Evolutionary conservation across 2,329 filamentous ascomycete species (phyloP).

Genomic region (Penicillium sp.): DNA sequence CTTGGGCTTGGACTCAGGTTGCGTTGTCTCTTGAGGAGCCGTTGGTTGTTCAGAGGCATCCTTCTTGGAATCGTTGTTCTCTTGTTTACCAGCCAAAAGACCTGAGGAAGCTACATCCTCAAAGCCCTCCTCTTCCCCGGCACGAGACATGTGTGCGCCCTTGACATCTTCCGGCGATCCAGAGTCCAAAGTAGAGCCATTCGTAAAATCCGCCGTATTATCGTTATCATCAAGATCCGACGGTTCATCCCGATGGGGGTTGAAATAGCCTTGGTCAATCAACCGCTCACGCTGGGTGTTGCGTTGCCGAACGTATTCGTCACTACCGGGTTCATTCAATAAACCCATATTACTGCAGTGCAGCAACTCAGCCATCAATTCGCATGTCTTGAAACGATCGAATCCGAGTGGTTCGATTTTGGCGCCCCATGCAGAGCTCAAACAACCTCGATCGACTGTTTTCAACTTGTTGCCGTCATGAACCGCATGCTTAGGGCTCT

Average conservation of each 20-base stretch:
- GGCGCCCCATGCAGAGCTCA: conserved; percentile 82
- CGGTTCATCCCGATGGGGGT: conserved; percentile 41
- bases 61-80: conserved; percentile 43
- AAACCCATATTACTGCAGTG: conserved; percentile 99
- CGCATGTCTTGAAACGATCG: conserved; percentile 97
- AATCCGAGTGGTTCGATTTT: conserved; percentile 93
- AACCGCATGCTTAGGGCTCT: conserved; percentile 60
- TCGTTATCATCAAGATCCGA: conserved; percentile 54
- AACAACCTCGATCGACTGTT: conserved; percentile 63
- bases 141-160: conserved; percentile 70
- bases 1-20: conserved; percentile 2
- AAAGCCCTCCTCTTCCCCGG: conserved; percentile 83
- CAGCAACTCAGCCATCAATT: conserved; percentile 93
- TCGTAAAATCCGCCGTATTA: conserved; percentile 41
- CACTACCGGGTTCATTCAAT: conserved; percentile 83
- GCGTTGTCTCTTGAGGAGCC: neutral
- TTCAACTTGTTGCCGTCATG: conserved; percentile 51
- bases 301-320: conserved; percentile 73
- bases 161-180: conserved; percentile 61
- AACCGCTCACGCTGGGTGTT: conserved; percentile 77
- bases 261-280: conserved; percentile 67
- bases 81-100: conserved; percentile 64
- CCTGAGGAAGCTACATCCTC: conserved; percentile 72
- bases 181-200: conserved; percentile 39
- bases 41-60: neutral